These are phyloP conservation scores for Dendrocalamus sinicus DNA, from an alignment of 176 grass and related monocot genomes.

Conservation along the genomic window DNA sequence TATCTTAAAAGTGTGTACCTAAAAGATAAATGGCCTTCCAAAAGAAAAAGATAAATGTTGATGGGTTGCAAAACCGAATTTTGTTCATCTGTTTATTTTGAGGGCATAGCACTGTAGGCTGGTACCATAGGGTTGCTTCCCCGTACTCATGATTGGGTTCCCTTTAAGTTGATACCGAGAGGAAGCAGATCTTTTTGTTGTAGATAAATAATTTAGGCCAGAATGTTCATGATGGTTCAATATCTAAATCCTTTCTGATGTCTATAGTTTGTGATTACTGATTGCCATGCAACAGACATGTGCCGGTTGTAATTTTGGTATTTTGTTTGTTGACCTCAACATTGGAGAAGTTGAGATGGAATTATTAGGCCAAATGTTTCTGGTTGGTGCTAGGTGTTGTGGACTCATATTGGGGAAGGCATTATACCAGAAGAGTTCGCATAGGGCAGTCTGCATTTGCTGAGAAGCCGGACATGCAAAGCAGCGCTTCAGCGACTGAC, in stretches of 20 bases:
- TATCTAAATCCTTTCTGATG: conserved; percentile 10
- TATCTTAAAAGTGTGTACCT: not conserved
- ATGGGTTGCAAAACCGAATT: not conserved
- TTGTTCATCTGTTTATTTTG: not conserved
- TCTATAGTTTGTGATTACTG: not conserved
- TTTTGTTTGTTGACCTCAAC: conserved; percentile 33
- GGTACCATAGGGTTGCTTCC: not conserved
- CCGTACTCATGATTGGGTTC: too few species aligned
- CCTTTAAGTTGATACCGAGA: conserved; percentile 12
- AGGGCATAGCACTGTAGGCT: not conserved
- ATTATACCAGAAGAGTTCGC: too few species aligned
- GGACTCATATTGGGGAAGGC: too few species aligned
- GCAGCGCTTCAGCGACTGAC: too few species aligned
- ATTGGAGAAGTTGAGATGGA: not conserved
- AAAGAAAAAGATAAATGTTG: not conserved
- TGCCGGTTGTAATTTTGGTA: not conserved
- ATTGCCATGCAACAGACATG: not conserved
- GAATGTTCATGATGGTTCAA: not conserved
- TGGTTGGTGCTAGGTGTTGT: not conserved
- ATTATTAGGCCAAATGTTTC: conserved; percentile 3
- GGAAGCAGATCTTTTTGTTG: not conserved
- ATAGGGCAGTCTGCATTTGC: too few species aligned
- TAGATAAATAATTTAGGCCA: not conserved
- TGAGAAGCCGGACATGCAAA: too few species aligned
- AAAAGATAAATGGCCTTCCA: not conserved